These are phyloP conservation scores for Diaporthe citri DNA, from an alignment of 2,329 filamentous ascomycete genomes.

Conservation along the genomic window DNA sequence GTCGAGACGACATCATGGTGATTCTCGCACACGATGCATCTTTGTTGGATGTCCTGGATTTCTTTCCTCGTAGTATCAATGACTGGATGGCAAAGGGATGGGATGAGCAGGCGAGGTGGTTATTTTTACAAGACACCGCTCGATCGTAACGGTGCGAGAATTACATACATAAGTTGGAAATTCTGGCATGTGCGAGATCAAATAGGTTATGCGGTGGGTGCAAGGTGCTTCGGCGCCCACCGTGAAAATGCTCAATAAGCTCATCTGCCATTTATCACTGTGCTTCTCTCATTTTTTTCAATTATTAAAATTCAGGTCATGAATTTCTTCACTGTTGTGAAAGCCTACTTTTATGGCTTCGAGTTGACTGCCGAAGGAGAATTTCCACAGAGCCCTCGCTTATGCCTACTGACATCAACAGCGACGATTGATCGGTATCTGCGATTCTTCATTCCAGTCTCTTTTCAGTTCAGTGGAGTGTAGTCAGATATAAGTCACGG, in stretches of 20 bases:
- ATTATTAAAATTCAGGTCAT: background rate
- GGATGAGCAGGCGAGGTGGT: slow-evolving; percentile 40
- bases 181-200: background rate
- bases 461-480: background rate
- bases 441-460: background rate
- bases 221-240: background rate
- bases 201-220: background rate
- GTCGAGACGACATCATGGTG: slow-evolving; percentile 38
- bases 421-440: background rate
- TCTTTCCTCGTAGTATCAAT: slow-evolving; percentile 41
- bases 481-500: too few species aligned
- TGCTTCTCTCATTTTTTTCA: background rate
- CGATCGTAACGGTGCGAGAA: background rate
- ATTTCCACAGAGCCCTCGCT: background rate
- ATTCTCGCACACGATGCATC: slow-evolving; percentile 42
- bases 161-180: background rate
- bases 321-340: background rate
- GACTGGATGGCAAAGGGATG: slow-evolving; percentile 38
- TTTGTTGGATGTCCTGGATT: slow-evolving; percentile 37
- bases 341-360: background rate
- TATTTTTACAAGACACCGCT: slow-evolving; percentile 39
- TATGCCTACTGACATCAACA: background rate
- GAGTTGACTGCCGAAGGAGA: background rate
- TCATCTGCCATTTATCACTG: background rate
- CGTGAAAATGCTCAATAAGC: background rate